Evolutionary conservation across 495 filamentous ascomycete genomes (phyloP).

Genomic region (Ramalina peruviana): DNA sequence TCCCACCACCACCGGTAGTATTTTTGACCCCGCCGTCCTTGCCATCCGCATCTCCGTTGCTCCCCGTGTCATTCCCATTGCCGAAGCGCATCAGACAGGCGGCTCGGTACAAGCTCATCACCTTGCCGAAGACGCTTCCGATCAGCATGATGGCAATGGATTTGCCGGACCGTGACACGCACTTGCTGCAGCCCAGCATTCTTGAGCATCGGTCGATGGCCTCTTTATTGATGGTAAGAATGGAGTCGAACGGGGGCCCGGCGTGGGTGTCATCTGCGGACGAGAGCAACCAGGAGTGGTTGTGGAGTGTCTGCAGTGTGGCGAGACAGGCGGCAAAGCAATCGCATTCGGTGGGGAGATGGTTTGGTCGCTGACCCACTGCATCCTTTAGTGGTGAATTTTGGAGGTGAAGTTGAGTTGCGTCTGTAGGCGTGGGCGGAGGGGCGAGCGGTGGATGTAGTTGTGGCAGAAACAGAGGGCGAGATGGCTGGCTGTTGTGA

Average conservation of each 20-base stretch:
- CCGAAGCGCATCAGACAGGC: slow-evolving; percentile 21
- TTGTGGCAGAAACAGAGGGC: background rate
- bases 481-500: too few relatives aligned
- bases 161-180: slow-evolving; percentile 17
- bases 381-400: background rate
- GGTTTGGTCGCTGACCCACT: background rate
- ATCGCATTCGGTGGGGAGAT: slow-evolving; percentile 17
- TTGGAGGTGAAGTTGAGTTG: background rate
- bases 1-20: too few relatives aligned
- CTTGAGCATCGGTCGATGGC: slow-evolving; percentile 33
- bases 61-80: slow-evolving; percentile 14
- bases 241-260: slow-evolving; percentile 27
- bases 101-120: slow-evolving; percentile 31
- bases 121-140: slow-evolving; percentile 32
- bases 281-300: slow-evolving; percentile 24
- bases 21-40: too few relatives aligned
- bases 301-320: slow-evolving; percentile 31
- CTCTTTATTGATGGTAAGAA: slow-evolving; percentile 30
- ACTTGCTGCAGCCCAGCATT: slow-evolving; percentile 27
- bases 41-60: too few relatives aligned
- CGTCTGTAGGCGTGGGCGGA: background rate
- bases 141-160: slow-evolving; percentile 34
- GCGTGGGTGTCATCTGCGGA: slow-evolving; percentile 1
- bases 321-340: slow-evolving; percentile 35
- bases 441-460: background rate